Percentiles rank a stretch among this genome's conserved stretches.
Evolutionary conservation across 2,329 filamentous ascomycete species (phyloP).

Genomic region (Pezicula radicicola): DNA sequence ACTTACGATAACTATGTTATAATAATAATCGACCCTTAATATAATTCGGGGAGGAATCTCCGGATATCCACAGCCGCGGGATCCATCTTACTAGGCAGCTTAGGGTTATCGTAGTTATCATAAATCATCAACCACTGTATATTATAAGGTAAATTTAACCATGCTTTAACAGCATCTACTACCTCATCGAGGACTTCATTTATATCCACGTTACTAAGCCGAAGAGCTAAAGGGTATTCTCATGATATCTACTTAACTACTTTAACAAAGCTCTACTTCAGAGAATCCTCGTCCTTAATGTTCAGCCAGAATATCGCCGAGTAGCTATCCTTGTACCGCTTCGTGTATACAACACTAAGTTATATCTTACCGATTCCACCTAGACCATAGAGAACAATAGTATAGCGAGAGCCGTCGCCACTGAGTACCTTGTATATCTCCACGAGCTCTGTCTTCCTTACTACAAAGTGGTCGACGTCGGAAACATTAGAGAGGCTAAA

Average conservation of each 20-base stretch:
- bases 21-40: conserved; percentile 14
- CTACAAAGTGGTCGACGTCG: conserved; percentile 28
- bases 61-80: conserved; percentile 7
- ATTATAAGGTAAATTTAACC: conserved; percentile 18
- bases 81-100: conserved; percentile 1
- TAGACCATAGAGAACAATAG: conserved; percentile 27
- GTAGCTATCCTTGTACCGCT: conserved; percentile 30
- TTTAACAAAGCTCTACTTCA: conserved; percentile 31
- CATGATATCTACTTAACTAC: conserved; percentile 4
- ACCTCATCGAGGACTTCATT: conserved; percentile 4
- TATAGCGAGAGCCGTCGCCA: conserved; percentile 15
- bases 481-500: conserved; percentile 26
- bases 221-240: conserved; percentile 4
- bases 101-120: conserved; percentile 30
- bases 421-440: conserved; percentile 26
- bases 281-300: conserved; percentile 30
- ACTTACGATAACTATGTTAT: conserved; percentile 13
- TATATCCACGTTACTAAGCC: conserved; percentile 1
- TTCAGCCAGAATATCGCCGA: conserved; percentile 42
- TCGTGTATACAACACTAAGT: conserved; percentile 32
- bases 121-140: conserved; percentile 30
- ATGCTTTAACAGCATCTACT: conserved; percentile 4
- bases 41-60: conserved; percentile 5
- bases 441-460: conserved; percentile 26
- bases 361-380: conserved; percentile 46